phyloP scores from a whole-genome alignment of 805 yeast species.

The Metschnikowia corniflorae region DNA sequence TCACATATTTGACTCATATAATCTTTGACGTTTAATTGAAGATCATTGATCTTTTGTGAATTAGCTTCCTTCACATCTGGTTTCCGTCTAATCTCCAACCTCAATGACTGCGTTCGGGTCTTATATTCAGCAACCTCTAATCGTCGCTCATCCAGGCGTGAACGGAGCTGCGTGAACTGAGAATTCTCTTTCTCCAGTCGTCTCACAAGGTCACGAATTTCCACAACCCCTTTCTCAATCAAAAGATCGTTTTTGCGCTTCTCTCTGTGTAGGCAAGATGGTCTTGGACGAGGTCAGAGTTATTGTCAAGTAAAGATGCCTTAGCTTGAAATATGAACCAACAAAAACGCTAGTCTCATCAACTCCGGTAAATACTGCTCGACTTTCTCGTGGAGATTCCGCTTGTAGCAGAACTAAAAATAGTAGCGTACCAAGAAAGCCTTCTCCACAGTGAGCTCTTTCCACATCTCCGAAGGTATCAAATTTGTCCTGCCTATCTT shows the following conservation, averaged over 20 bases:
- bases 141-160: conserved; percentile 5
- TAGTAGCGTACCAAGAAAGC: conserved; percentile 69
- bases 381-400: conserved; percentile 48
- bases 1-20: too few relatives aligned
- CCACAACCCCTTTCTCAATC: conserved; percentile 9
- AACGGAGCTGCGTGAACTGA: conserved; percentile 6
- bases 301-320: conserved; percentile 29
- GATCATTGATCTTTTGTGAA: conserved; percentile 2
- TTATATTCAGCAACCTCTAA: conserved; percentile 8
- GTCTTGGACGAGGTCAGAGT: conserved; percentile 20
- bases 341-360: conserved; percentile 62
- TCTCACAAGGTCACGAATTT: conserved; percentile 10
- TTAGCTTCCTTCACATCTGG: conserved; percentile 5
- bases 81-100: conserved; percentile 6
- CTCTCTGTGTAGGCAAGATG: conserved; percentile 8
- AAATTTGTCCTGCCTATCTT: conserved; percentile 59
- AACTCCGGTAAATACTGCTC: conserved; percentile 80
- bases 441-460: conserved; percentile 65
- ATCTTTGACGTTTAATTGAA: conserved; percentile 12
- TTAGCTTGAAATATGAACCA: conserved; percentile 50
- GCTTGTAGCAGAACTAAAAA: conserved; percentile 58
- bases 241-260: conserved; percentile 11
- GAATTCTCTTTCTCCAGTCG: conserved; percentile 14
- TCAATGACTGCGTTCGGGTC: conserved; percentile 10
- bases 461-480: conserved; percentile 69